A percentile compares a stretch with the other conserved stretches of the same genome.
Evolutionary conservation across 345 rosid species (phyloP).

Genomic region (Pseudoturritis turrita): DNA sequence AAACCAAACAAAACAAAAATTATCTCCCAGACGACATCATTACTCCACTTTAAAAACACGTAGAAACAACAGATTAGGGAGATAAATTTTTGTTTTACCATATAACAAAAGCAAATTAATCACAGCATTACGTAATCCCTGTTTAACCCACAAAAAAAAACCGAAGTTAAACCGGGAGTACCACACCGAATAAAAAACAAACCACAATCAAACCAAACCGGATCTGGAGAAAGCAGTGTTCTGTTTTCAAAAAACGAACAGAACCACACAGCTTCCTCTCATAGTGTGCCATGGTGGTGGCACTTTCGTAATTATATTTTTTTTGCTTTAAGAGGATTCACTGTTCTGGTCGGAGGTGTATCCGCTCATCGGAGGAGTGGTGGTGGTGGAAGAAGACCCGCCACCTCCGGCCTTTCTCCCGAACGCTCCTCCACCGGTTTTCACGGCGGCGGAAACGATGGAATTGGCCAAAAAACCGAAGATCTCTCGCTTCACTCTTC

Average conservation of each 20-base stretch:
- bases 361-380: slow-evolving; percentile 25
- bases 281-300: neutral
- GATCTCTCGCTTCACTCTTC: slow-evolving; percentile 31
- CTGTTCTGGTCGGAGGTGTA: slow-evolving; percentile 24
- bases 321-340: neutral
- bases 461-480: slow-evolving; percentile 22
- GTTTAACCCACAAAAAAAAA: slow-evolving; percentile 24
- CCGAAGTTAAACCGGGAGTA: slow-evolving; percentile 15
- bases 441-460: slow-evolving; percentile 12
- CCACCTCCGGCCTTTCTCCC: slow-evolving; percentile 1
- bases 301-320: slow-evolving; percentile 4
- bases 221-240: slow-evolving; percentile 3
- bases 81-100: slow-evolving; percentile 18
- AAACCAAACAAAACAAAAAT: neutral
- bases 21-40: slow-evolving; percentile 24
- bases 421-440: slow-evolving; percentile 8
- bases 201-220: slow-evolving; percentile 19
- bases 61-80: slow-evolving; percentile 33
- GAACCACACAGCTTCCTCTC: slow-evolving; percentile 11
- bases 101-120: slow-evolving; percentile 1
- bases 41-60: slow-evolving; percentile 34
- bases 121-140: slow-evolving; percentile 6
- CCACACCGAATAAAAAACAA: neutral
- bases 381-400: slow-evolving; percentile 17
- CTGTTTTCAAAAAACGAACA: slow-evolving; percentile 35